phyloP scores from a whole-genome alignment of 2,329 filamentous ascomycete species.

The Parafenestella ontariensis region DNA sequence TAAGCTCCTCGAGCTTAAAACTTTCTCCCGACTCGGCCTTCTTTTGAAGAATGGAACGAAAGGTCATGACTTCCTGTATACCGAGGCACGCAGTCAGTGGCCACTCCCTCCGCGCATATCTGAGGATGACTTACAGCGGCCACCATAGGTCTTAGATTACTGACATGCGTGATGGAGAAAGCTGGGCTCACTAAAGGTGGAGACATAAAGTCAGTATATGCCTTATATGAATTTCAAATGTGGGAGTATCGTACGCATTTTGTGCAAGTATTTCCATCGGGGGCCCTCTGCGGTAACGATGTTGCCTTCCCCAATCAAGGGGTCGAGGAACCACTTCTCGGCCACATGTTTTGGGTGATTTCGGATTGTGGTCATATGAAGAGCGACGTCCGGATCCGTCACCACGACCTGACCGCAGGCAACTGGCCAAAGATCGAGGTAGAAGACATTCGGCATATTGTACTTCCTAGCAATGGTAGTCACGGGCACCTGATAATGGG shows the following conservation, averaged over 20 bases:
- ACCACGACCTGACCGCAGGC: constrained; percentile 41
- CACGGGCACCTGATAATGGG: constrained; percentile 46
- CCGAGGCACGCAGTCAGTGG: neutral
- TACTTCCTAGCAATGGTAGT: constrained; percentile 46
- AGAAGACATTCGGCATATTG: constrained; percentile 49
- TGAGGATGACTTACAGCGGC: constrained; percentile 2
- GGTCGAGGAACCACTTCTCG: constrained; percentile 25
- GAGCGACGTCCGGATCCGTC: constrained; percentile 47
- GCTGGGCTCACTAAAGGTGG: constrained; percentile 36
- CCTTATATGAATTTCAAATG: neutral
- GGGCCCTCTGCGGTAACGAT: constrained; percentile 42
- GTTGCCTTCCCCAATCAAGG: constrained; percentile 36
- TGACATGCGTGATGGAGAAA: constrained; percentile 42
- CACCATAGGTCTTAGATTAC: constrained; percentile 33
- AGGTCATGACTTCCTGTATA: constrained; percentile 40
- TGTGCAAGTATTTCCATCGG: constrained; percentile 45
- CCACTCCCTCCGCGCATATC: too few species aligned
- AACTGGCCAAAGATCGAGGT: constrained; percentile 56
- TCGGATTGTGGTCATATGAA: constrained; percentile 46
- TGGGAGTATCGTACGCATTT: constrained; percentile 22
- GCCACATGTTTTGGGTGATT: constrained; percentile 42
- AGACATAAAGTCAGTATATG: neutral
- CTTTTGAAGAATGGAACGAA: constrained; percentile 30
- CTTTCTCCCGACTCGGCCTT: constrained; percentile 26
- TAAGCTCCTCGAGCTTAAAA: constrained; percentile 34